Evolutionary conservation across 176 grass and related monocot genomes (phyloP).

Genomic region (Luzula sylvatica): DNA sequence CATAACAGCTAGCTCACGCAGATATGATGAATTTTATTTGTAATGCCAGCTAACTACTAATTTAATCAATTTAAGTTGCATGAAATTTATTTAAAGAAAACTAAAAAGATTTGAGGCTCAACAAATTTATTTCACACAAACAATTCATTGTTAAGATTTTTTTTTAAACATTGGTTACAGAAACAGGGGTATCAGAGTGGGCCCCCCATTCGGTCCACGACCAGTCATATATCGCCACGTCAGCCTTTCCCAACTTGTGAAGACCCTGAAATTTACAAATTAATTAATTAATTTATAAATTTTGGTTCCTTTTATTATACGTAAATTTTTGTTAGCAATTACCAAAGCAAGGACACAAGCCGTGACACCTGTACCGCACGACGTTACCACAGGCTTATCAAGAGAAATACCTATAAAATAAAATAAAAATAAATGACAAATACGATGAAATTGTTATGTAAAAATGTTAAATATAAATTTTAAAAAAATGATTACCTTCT

Average conservation of each 20-base stretch:
- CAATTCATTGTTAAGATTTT: too few species aligned
- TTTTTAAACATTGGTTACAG: constrained; percentile 28
- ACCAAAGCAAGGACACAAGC: constrained; percentile 84
- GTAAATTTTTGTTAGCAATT: constrained; percentile 1
- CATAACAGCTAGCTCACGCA: too few species aligned
- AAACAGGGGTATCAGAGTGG: constrained; percentile 55
- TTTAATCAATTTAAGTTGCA: too few species aligned
- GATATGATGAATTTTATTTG: too few species aligned
- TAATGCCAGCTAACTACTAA: too few species aligned
- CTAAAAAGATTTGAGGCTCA: too few species aligned
- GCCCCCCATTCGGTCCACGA: constrained; percentile 92
- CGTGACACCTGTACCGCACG: constrained; percentile 89
- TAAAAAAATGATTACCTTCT: too few species aligned
- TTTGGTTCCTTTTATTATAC: background rate
- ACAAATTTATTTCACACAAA: too few species aligned
- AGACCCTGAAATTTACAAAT: constrained; percentile 42
- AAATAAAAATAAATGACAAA: too few species aligned
- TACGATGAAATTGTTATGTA: too few species aligned
- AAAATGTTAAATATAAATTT: too few species aligned
- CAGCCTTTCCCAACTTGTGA: constrained; percentile 61
- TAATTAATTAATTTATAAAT: constrained; percentile 3
- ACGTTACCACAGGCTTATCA: constrained; percentile 53
- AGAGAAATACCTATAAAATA: constrained; percentile 58
- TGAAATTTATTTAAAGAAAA: too few species aligned
- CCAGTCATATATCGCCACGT: constrained; percentile 67